These are phyloP conservation scores for Zangia roseola DNA, from an alignment of 768 basidiomycete genomes.

Conservation along the genomic window DNA sequence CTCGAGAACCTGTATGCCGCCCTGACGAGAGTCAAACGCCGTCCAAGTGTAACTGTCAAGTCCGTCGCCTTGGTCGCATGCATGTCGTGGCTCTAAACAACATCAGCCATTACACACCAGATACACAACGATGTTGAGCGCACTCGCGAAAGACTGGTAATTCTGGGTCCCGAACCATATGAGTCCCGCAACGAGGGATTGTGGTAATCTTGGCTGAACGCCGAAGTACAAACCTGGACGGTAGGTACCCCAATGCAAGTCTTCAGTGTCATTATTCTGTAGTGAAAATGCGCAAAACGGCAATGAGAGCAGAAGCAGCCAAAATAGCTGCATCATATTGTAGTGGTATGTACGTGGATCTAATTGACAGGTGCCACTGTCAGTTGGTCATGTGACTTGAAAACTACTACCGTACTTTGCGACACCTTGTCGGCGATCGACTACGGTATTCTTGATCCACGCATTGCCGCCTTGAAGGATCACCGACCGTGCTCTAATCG, in stretches of 20 bases:
- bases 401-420: too few species aligned
- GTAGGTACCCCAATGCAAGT: slow-evolving; percentile 73
- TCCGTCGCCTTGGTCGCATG: slow-evolving; percentile 85
- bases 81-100: slow-evolving; percentile 68
- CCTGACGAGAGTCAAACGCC: slow-evolving; percentile 80
- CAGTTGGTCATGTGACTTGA: too few species aligned
- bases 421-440: too few species aligned
- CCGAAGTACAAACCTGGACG: slow-evolving; percentile 96
- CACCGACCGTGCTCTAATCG: too few species aligned
- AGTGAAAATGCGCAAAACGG: slow-evolving; percentile 17
- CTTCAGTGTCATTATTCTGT: slow-evolving; percentile 35
- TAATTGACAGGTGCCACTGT: not conserved
- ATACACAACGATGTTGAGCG: slow-evolving; percentile 29
- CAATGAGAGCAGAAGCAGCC: slow-evolving; percentile 28
- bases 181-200: slow-evolving; percentile 89
- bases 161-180: slow-evolving; percentile 93
- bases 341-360: not conserved
- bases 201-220: slow-evolving; percentile 76
- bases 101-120: not conserved
- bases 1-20: slow-evolving; percentile 80
- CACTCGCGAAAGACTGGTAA: slow-evolving; percentile 67
- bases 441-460: too few species aligned
- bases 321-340: slow-evolving; percentile 20
- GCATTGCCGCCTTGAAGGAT: too few species aligned
- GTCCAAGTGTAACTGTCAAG: slow-evolving; percentile 85